Evolutionary conservation across 2,329 filamentous ascomycete species (phyloP).

Genomic region (Aaosphaeria pasadenensis): DNA sequence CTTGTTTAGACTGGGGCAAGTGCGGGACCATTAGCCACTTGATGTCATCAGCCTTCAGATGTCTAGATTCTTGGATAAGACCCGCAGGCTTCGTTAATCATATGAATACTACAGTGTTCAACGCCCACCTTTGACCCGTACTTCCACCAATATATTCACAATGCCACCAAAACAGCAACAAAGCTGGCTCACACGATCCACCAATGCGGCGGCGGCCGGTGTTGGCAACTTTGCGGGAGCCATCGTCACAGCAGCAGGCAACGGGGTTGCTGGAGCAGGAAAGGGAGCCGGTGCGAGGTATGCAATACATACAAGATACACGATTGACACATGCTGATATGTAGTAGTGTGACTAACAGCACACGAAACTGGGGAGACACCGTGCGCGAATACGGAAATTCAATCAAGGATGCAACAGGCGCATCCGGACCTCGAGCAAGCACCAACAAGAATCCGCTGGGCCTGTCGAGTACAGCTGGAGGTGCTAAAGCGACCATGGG

Average conservation of each 20-base stretch:
- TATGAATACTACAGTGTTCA: conserved; percentile 2
- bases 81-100: background rate
- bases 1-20: too few species aligned
- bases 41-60: background rate
- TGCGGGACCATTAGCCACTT: too few species aligned
- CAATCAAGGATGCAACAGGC: conserved; percentile 47
- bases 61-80: background rate
- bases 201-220: conserved; percentile 42
- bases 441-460: conserved; percentile 47
- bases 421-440: conserved; percentile 43
- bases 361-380: conserved; percentile 47
- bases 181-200: conserved; percentile 47
- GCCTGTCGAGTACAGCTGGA: conserved; percentile 31
- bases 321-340: background rate
- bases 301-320: background rate
- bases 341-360: conserved; percentile 41
- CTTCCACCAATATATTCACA: conserved; percentile 1
- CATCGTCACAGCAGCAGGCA: conserved; percentile 43
- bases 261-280: conserved; percentile 47
- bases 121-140: background rate
- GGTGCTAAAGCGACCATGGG: conserved; percentile 28
- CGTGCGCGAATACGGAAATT: conserved; percentile 49
- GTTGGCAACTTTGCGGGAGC: conserved; percentile 45
- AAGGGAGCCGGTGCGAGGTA: conserved; percentile 43
- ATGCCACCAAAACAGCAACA: conserved; percentile 27